Evolutionary conservation across 2,329 filamentous ascomycete species (phyloP).

Genomic region (Colletotrichum trifolii): DNA sequence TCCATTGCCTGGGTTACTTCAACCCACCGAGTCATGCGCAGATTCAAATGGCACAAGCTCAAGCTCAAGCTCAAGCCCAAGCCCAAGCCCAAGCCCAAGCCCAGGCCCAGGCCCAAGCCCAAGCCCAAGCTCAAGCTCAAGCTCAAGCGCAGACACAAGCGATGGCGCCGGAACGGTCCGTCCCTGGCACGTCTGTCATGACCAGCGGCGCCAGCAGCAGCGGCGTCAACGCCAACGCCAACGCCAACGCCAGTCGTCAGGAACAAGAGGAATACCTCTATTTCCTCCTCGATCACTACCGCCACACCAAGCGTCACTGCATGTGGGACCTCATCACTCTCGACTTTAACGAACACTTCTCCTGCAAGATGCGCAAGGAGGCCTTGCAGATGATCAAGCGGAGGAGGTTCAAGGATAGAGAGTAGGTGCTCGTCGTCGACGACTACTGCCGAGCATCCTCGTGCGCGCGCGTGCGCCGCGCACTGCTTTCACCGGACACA

Average conservation of each 20-base stretch:
- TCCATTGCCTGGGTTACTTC: conserved; percentile 33
- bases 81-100: no score
- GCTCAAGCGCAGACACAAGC: no score
- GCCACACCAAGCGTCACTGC: conserved; percentile 34
- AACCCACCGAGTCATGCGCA: conserved; percentile 33
- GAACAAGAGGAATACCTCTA: conserved; percentile 35
- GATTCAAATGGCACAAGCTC: conserved; percentile 10
- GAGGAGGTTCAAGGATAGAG: conserved; percentile 32
- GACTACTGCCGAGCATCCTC: no score
- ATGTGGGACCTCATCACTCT: conserved; percentile 36
- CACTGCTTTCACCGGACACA: no score
- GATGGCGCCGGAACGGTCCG: conserved; percentile 25
- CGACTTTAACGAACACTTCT: conserved; percentile 34
- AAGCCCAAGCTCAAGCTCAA: no score
- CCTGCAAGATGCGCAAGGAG: conserved; percentile 34
- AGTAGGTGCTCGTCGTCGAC: conserved; percentile 5
- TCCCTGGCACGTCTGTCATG: conserved; percentile 10
- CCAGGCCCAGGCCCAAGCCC: no score
- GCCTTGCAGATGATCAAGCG: conserved; percentile 35
- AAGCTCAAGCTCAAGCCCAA: no score
- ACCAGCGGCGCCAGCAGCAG: background rate
- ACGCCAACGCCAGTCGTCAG: conserved; percentile 31
- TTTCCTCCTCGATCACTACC: conserved; percentile 34
- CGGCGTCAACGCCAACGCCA: conserved; percentile 6
- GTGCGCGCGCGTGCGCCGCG: no score